Base-by-base conservation (phyloP, 257 asterid species). In the Solanum sejunctum region DNA sequence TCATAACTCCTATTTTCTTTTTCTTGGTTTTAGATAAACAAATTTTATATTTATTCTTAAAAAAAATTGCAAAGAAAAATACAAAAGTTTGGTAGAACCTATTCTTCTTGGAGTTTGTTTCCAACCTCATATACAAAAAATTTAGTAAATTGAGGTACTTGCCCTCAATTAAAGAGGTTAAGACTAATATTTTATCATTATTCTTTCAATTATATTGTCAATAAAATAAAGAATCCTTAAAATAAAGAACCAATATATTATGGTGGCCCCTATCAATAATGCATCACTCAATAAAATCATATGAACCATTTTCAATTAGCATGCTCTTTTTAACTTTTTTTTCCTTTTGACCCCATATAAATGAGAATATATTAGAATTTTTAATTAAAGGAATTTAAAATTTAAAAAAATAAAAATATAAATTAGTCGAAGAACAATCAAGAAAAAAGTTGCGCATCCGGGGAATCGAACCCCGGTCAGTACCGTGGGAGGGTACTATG, bases 401-500 rank as follows among this genome's bases (percentile, higher is more conserved):
- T 32, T 32, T 32, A 0, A 32, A 32, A 32, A 32, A 3, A 32
- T 3, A 32, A 32, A 32, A 32, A 3, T 32, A 32, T 32, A 32
- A 32, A 28, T 28, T 28, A 28, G 3, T 28, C 32, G 32, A 28
- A 28, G 3, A 28, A 2, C n/a, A n/a, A n/a, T 32, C 36, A 3
- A 32, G 3, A 32, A 32, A 32, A 32, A 32, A 32, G 3, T 32
- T 32, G 36, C 36, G 36, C 36, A 32, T 94, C 98, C 96, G 88
- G 98, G 98, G 98, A 95, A 95, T 94, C 98, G 99, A 94, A 97
- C 98, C 97, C 99, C 88, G 96, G 99, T 97, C 97, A 92, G 96
- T 95, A 95, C 98, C 98, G 98, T 97, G 98, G 98, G 98, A 95
- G 98, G 98, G 98, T 95, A 95, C 99, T 94, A 95, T 97, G 99